phyloP scores from a whole-genome alignment of 1,139 yeast species.

The Debaryomycetaceae sp. region DNA sequence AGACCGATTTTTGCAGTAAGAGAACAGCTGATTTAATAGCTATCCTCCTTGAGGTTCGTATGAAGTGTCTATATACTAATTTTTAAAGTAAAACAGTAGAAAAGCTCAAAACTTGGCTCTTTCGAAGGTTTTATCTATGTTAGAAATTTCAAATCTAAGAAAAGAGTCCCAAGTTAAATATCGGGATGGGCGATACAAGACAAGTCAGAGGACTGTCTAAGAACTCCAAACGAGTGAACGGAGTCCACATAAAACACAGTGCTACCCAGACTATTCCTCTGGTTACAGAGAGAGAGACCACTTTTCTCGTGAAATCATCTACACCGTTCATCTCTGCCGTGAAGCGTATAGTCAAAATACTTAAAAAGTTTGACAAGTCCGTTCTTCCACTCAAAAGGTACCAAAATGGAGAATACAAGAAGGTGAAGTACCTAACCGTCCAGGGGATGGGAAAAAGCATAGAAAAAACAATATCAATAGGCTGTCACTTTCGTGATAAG shows the following conservation, averaged over 20 bases:
- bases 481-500: slow-evolving; percentile 48
- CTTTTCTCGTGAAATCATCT: slow-evolving; percentile 50
- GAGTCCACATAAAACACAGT: slow-evolving; percentile 46
- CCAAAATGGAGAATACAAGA: slow-evolving; percentile 36
- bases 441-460: slow-evolving; percentile 71
- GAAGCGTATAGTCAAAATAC: slow-evolving; percentile 50
- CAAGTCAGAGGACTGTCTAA: not conserved
- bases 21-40: too few species aligned
- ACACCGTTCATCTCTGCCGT: slow-evolving; percentile 66
- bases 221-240: slow-evolving; percentile 13
- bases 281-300: slow-evolving; percentile 40
- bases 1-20: too few species aligned
- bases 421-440: slow-evolving; percentile 45
- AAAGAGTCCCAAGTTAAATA: not conserved
- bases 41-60: too few species aligned
- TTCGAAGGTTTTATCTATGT: too few species aligned
- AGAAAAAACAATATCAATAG: slow-evolving; percentile 52
- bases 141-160: not conserved
- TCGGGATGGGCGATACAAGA: not conserved
- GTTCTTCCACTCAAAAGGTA: slow-evolving; percentile 28
- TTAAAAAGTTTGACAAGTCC: slow-evolving; percentile 35
- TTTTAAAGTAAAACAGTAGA: too few species aligned
- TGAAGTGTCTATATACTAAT: too few species aligned
- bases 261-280: slow-evolving; percentile 32
- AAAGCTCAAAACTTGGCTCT: too few species aligned